A percentile compares a stretch with the other conserved stretches of the same genome.
These are phyloP conservation scores for Cutaneotrichosporon arboriforme DNA, from an alignment of 1,284 basidiomycete species.

Conservation along the genomic window DNA sequence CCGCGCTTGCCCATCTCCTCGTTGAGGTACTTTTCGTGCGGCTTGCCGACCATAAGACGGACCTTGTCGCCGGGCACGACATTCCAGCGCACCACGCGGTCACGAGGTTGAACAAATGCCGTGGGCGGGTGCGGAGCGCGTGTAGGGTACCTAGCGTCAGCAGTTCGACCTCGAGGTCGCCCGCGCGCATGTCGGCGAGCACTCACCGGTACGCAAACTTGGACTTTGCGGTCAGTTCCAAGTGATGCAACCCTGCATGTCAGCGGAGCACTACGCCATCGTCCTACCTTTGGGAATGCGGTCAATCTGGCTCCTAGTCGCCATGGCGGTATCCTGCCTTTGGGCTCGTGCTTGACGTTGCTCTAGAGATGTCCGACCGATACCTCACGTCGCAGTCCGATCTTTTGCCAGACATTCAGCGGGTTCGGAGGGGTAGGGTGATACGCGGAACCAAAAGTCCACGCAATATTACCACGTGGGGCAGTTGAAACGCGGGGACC, in stretches of 20 bases:
- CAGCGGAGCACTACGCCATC: not conserved
- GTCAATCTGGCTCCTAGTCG: constrained; percentile 1
- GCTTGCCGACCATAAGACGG: constrained; percentile 37
- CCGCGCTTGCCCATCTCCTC: constrained; percentile 22
- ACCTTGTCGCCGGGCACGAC: constrained; percentile 43
- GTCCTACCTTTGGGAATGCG: constrained; percentile 23
- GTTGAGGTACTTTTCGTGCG: constrained; percentile 36
- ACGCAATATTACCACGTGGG: no score
- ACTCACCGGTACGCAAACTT: constrained; percentile 25
- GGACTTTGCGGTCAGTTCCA: constrained; percentile 18
- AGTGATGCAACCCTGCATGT: constrained; percentile 32
- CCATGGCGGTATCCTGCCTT: not conserved
- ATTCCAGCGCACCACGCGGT: constrained; percentile 43
- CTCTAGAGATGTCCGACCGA: not conserved
- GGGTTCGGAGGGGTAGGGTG: not conserved
- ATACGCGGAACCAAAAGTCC: not conserved
- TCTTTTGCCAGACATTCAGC: constrained; percentile 1
- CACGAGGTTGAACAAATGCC: constrained; percentile 29
- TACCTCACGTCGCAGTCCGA: not conserved
- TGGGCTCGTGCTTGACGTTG: not conserved
- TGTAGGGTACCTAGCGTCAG: constrained; percentile 19
- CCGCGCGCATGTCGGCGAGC: not conserved
- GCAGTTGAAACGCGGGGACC: no score
- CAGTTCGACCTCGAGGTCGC: not conserved
- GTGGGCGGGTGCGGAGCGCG: constrained; percentile 30